phyloP scores from a whole-genome alignment of 1,139 yeast species.

The Candida freyschussii region DNA sequence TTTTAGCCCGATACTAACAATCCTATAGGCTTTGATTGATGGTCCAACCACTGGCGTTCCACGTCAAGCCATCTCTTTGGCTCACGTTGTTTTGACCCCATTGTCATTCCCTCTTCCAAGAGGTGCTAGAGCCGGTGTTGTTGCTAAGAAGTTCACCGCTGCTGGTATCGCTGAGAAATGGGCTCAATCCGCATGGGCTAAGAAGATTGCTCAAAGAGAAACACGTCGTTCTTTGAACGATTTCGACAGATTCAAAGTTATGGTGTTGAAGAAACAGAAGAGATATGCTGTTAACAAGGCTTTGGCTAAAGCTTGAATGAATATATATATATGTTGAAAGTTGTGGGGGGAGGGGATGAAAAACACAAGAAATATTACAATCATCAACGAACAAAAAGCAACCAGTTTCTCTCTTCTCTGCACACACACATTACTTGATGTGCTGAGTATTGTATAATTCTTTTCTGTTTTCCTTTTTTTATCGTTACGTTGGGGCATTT shows the following conservation, averaged over 20 bases:
- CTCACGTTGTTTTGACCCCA: constrained; percentile 90
- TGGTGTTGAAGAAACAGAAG: constrained; percentile 95
- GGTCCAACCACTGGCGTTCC: constrained; percentile 87
- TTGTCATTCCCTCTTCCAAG: constrained; percentile 87
- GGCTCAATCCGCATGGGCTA: constrained; percentile 94
- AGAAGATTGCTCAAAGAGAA: constrained; percentile 93
- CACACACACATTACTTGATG: too few relatives aligned
- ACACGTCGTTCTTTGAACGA: constrained; percentile 91
- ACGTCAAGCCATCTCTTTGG: constrained; percentile 89
- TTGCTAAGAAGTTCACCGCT: constrained; percentile 91
- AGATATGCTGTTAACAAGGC: constrained; percentile 92
- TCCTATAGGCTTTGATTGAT: constrained; percentile 77
- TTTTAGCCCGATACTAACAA: constrained; percentile 22
- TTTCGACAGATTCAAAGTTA: constrained; percentile 99
- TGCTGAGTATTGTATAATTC: too few relatives aligned
- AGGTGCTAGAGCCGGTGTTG: constrained; percentile 85
- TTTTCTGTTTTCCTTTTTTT: too few relatives aligned
- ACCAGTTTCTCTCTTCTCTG: too few relatives aligned
- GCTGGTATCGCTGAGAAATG: constrained; percentile 86
- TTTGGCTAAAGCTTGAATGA: constrained; percentile 80
- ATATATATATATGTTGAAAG: too few relatives aligned
- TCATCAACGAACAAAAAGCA: too few relatives aligned
- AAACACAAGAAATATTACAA: too few relatives aligned
- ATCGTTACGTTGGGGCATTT: too few relatives aligned
- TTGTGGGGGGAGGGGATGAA: too few relatives aligned